Evolutionary conservation across 495 filamentous ascomycete species (phyloP).

Genomic region (Aspergillus sparsus): DNA sequence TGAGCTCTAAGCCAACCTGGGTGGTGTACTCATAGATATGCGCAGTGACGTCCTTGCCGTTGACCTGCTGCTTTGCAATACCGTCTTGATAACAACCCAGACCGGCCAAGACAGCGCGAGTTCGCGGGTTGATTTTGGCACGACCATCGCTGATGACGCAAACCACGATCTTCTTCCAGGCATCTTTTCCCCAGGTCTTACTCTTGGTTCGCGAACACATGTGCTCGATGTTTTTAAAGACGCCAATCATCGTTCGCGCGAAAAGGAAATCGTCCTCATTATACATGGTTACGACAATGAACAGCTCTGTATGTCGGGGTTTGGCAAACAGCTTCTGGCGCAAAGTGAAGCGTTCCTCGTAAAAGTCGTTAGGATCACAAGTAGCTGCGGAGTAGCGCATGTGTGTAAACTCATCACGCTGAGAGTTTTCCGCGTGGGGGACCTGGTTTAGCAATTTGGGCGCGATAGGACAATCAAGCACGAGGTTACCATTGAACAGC

Average conservation of each 20-base stretch:
- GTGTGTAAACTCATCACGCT: conserved; percentile 97
- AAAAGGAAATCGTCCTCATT: conserved; percentile 98
- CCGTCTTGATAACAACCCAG: conserved; percentile 98
- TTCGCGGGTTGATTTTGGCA: conserved; percentile 95
- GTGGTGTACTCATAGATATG: conserved; percentile 99
- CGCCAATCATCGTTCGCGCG: conserved; percentile 93
- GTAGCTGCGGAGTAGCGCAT: conserved; percentile 98
- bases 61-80: conserved; percentile 98
- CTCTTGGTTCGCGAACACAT: conserved; percentile 90
- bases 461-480: conserved; percentile 95
- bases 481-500: conserved; percentile 93
- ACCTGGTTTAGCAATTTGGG: conserved; percentile 83
- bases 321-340: conserved; percentile 94
- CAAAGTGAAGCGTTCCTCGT: conserved; percentile 83
- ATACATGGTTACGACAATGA: conserved; percentile 99
- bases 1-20: conserved; percentile 82
- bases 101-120: conserved; percentile 84
- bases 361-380: conserved; percentile 90
- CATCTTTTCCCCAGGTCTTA: conserved; percentile 97
- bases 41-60: conserved; percentile 93
- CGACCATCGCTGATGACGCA: conserved; percentile 98
- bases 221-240: conserved; percentile 97
- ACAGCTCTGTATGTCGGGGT: conserved; percentile 89
- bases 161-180: conserved; percentile 99
- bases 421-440: conserved; percentile 73